These are phyloP conservation scores for Ormosia emarginata DNA, from an alignment of 306 rosid species.

Conservation along the genomic window DNA sequence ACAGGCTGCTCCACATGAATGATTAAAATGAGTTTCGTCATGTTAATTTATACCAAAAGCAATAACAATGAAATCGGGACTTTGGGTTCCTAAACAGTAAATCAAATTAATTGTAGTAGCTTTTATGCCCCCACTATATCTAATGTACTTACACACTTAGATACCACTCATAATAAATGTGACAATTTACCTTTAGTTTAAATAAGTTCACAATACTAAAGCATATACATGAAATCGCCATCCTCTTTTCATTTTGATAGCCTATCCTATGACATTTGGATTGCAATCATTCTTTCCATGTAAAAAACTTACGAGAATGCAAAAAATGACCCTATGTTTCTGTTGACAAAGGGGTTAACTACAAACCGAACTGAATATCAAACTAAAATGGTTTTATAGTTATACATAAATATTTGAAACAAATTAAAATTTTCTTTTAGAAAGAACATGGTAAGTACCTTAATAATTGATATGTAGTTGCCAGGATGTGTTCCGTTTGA, in stretches of 20 bases:
- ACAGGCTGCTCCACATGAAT: slow-evolving; percentile 43
- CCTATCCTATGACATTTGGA: background rate
- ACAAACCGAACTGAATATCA: background rate
- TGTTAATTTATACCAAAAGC: background rate
- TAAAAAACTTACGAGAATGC: background rate
- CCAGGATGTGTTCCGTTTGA: slow-evolving; percentile 44
- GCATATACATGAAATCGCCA: background rate
- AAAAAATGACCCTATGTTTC: background rate
- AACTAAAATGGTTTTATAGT: background rate
- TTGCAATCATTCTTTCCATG: background rate
- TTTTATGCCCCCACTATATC: background rate
- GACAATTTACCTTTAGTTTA: background rate
- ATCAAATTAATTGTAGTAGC: background rate
- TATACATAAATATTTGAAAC: background rate
- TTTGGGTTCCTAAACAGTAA: too few species aligned
- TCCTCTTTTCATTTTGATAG: too few species aligned
- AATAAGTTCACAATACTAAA: too few species aligned
- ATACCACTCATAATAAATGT: background rate
- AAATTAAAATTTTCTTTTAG: background rate
- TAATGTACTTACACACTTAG: background rate
- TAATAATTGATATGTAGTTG: slow-evolving; percentile 44
- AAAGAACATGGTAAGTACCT: slow-evolving; percentile 34
- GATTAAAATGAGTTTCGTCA: background rate
- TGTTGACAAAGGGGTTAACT: background rate
- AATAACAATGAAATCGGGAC: background rate